Conservation (phyloP, 2,329 filamentous ascomycete genomes). For the Penicillium sp. region DNA sequence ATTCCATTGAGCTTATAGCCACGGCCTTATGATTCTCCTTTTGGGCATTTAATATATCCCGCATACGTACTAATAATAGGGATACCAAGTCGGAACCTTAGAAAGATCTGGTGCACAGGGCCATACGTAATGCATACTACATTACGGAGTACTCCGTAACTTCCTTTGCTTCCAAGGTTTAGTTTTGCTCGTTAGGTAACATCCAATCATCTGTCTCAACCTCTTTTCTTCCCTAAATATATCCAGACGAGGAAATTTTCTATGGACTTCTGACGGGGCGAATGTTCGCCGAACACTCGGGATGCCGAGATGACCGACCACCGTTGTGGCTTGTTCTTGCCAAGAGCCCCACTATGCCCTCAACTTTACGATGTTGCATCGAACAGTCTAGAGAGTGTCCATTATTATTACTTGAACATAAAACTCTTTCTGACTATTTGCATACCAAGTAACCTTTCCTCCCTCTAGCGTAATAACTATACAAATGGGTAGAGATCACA, state of each 20-base stretch:
- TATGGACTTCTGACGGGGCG: not conserved
- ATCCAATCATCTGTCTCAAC: not conserved
- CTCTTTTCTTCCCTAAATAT: not conserved
- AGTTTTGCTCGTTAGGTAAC: no score
- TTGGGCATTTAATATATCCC: not conserved
- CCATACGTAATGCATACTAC: not conserved
- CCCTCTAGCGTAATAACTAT: not conserved
- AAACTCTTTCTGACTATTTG: no score
- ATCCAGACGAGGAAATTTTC: not conserved
- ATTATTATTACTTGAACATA: not conserved
- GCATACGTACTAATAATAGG: not conserved
- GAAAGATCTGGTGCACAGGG: not conserved
- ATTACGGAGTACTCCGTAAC: no score
- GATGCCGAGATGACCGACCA: not conserved
- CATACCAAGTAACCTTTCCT: not conserved
- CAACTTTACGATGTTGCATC: not conserved
- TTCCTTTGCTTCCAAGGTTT: not conserved
- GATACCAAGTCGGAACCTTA: not conserved
- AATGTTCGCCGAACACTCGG: not conserved
- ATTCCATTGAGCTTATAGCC: not conserved
- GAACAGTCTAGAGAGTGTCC: not conserved
- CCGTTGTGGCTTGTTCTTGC: not conserved
- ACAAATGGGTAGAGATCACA: not conserved
- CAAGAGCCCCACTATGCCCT: not conserved
- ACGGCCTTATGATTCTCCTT: not conserved